Conservation (phyloP, 225 moss, liverwort and hornwort species). For the Marchantia polymorpha region DNA sequence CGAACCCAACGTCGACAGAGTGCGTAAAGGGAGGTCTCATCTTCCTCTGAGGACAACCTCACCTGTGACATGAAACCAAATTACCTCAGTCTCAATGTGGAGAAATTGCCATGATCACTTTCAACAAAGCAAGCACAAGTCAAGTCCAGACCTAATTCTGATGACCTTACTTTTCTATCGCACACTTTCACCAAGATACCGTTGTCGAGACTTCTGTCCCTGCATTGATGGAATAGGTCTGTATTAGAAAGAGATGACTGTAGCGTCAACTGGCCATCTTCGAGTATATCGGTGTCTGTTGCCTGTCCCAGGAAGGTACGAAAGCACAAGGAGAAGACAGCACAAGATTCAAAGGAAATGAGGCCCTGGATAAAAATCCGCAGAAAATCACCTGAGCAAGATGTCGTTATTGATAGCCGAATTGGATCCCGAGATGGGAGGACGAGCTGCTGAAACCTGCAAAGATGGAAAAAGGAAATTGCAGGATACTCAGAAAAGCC, state of each 20-base stretch:
- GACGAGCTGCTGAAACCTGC: slow-evolving; percentile 35
- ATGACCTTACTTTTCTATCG: slow-evolving; percentile 78
- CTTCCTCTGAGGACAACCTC: slow-evolving; percentile 68
- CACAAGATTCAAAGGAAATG: neutral
- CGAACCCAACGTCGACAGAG: slow-evolving; percentile 94
- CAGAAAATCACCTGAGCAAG: slow-evolving; percentile 12
- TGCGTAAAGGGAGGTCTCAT: slow-evolving; percentile 74
- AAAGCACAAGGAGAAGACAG: neutral
- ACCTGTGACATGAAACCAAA: slow-evolving; percentile 45
- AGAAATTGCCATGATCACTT: neutral
- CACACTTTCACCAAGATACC: slow-evolving; percentile 70
- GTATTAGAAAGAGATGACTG: neutral
- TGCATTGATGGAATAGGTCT: slow-evolving; percentile 32
- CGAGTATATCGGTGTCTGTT: too few species aligned
- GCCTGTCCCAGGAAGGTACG: too few species aligned
- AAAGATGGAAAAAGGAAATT: neutral
- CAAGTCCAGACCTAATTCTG: neutral
- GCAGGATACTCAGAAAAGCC: neutral
- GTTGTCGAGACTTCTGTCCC: slow-evolving; percentile 60
- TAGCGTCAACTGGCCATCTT: neutral
- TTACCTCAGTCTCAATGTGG: too few species aligned
- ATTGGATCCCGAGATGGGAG: slow-evolving; percentile 17
- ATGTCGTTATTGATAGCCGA: slow-evolving; percentile 12
- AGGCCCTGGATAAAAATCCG: neutral
- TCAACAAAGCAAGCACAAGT: neutral